These are phyloP conservation scores for Arctostaphylos glauca DNA, from an alignment of 148 eudicot genomes.

Conservation along the genomic window DNA sequence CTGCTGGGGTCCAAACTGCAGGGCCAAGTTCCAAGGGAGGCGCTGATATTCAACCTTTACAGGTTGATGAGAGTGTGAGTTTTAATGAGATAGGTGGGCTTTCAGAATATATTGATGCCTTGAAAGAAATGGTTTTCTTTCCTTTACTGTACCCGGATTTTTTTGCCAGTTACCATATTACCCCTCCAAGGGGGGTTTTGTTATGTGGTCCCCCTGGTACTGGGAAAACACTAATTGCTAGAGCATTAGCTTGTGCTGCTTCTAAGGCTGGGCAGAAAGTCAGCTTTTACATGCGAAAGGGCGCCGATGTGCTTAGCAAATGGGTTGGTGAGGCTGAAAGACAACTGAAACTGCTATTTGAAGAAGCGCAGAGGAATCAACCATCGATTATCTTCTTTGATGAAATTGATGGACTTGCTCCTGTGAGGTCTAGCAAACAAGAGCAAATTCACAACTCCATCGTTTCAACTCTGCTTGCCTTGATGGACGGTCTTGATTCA, in stretches of 20 bases:
- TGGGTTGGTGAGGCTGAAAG: slow-evolving; percentile 99
- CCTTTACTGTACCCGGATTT: slow-evolving; percentile 96
- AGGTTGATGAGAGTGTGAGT: slow-evolving; percentile 88
- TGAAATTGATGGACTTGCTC: slow-evolving; percentile 98
- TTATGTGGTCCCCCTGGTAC: slow-evolving; percentile 99
- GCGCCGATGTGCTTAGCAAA: slow-evolving; percentile 99
- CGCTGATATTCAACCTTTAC: slow-evolving; percentile 97
- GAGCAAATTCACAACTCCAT: slow-evolving; percentile 99
- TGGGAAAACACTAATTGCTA: slow-evolving; percentile 92
- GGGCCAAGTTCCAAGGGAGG: slow-evolving; percentile 99
- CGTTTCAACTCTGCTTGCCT: slow-evolving; percentile 94
- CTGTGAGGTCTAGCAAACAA: slow-evolving; percentile 98
- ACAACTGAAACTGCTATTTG: slow-evolving; percentile 87
- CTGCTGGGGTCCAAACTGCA: slow-evolving; percentile 90
- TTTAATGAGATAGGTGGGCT: slow-evolving; percentile 97
- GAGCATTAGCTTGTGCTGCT: slow-evolving; percentile 97
- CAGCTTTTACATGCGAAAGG: slow-evolving; percentile 98
- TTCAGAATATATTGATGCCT: slow-evolving; percentile 84
- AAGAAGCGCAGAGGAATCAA: slow-evolving; percentile 97
- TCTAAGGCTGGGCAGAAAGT: slow-evolving; percentile 99
- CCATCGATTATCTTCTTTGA: slow-evolving; percentile 98
- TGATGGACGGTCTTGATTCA: slow-evolving; percentile 99
- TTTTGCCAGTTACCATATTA: slow-evolving; percentile 88
- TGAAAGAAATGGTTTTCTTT: slow-evolving; percentile 98
- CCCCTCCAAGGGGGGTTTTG: slow-evolving; percentile 97